Conservation (phyloP, 768 basidiomycete species). For the Chlorophyllum brunneum region DNA sequence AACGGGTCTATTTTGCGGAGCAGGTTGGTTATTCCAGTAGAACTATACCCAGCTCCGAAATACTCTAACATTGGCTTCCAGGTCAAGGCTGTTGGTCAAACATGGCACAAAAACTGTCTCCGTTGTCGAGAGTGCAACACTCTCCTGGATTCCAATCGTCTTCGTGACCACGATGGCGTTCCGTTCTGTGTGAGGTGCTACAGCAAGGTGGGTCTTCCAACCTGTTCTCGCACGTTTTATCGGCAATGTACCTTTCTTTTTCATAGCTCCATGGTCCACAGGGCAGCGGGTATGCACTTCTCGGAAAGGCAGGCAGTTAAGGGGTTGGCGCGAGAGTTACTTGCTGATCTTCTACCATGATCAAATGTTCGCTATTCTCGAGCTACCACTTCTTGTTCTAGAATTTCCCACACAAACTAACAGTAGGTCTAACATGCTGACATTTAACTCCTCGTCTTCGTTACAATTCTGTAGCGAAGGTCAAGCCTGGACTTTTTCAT, state of each 20-base stretch:
- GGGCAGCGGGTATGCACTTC: constrained; percentile 71
- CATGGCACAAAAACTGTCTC: constrained; percentile 74
- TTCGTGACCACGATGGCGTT: constrained; percentile 74
- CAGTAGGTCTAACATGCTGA: too few relatives aligned
- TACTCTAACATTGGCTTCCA: constrained; percentile 21
- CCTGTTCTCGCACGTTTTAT: background rate
- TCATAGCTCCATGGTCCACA: constrained; percentile 66
- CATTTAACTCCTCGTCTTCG: too few relatives aligned
- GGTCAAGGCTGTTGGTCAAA: constrained; percentile 81
- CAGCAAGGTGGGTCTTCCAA: constrained; percentile 43
- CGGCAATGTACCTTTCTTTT: background rate
- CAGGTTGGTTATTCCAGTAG: constrained; percentile 41
- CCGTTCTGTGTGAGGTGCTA: constrained; percentile 74
- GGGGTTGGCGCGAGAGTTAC: too few relatives aligned
- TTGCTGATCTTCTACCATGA: too few relatives aligned
- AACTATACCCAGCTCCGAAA: background rate
- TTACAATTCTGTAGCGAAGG: too few relatives aligned
- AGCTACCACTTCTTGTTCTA: too few relatives aligned
- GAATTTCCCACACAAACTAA: too few relatives aligned
- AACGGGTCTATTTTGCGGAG: constrained; percentile 85
- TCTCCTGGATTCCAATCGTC: constrained; percentile 62
- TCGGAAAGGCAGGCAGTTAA: constrained; percentile 38
- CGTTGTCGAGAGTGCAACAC: constrained; percentile 73
- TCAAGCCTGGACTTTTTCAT: too few relatives aligned
- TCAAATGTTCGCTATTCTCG: too few relatives aligned